These are phyloP conservation scores for Pythium pyrilobum DNA, from an alignment of 352 stramenopile species.

Conservation along the genomic window DNA sequence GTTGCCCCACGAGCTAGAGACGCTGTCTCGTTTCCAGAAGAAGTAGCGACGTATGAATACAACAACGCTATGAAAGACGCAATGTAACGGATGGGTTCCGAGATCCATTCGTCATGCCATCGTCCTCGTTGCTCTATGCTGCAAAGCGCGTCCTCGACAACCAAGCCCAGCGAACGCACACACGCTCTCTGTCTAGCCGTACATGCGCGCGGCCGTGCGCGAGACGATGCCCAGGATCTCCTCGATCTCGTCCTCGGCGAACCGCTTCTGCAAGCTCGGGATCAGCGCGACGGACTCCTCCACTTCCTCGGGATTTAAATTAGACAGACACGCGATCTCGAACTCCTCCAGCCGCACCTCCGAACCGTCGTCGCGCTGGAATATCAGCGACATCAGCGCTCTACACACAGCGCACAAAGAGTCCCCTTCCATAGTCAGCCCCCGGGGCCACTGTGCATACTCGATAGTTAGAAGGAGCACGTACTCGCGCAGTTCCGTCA, in stretches of 20 bases:
- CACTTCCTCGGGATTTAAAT: slow-evolving; percentile 86
- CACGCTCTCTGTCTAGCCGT: slow-evolving; percentile 28
- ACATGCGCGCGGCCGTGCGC: slow-evolving; percentile 84
- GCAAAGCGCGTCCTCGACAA: too few species aligned
- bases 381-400: slow-evolving; percentile 81
- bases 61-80: too few species aligned
- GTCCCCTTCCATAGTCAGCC: too few species aligned
- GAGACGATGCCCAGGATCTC: slow-evolving; percentile 87
- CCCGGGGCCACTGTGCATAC: too few species aligned
- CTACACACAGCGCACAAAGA: slow-evolving; percentile 16
- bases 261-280: slow-evolving; percentile 84
- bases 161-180: too few species aligned
- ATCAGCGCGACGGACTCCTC: slow-evolving; percentile 87
- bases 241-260: slow-evolving; percentile 87
- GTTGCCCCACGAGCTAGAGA: slow-evolving; percentile 42
- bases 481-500: slow-evolving; percentile 86
- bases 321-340: slow-evolving; percentile 87
- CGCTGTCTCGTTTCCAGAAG: slow-evolving; percentile 30
- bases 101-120: too few species aligned
- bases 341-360: slow-evolving; percentile 87
- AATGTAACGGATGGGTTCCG: too few species aligned
- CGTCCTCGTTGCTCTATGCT: too few species aligned
- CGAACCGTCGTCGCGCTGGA: slow-evolving; percentile 74
- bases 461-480: slow-evolving; percentile 7
- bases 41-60: too few species aligned